phyloP scores from a whole-genome alignment of 2,329 filamentous ascomycete species.

The Ophiostoma pallidulum region DNA sequence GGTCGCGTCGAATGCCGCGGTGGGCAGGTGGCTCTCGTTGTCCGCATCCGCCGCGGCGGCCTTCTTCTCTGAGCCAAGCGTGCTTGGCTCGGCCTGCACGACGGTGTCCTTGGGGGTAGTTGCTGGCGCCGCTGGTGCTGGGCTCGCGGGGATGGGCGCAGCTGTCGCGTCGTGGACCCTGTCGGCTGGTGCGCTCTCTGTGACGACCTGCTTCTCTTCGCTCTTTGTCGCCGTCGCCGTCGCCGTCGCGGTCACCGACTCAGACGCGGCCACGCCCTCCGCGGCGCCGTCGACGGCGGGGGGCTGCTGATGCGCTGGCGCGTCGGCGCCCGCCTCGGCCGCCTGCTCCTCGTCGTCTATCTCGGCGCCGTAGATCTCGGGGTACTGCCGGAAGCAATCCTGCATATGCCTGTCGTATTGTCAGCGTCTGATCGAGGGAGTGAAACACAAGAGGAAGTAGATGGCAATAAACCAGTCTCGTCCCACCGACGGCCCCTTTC shows the following conservation, averaged over 20 bases:
- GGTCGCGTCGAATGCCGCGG: slow-evolving; percentile 25
- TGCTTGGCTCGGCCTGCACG: not conserved
- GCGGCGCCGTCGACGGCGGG: slow-evolving; percentile 17
- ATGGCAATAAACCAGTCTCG: too few species aligned
- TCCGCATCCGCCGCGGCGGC: not conserved
- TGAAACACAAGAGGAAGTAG: too few species aligned
- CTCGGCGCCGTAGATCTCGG: slow-evolving; percentile 86
- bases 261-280: slow-evolving; percentile 21
- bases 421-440: slow-evolving; percentile 6
- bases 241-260: too few species aligned
- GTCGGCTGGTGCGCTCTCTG: too few species aligned
- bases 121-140: not conserved
- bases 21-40: slow-evolving; percentile 17
- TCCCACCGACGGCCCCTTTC: too few species aligned
- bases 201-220: not conserved
- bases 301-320: slow-evolving; percentile 18
- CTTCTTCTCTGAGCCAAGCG: not conserved
- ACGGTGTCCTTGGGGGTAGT: slow-evolving; percentile 4
- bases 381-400: slow-evolving; percentile 87
- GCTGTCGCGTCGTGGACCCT: not conserved
- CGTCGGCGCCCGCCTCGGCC: slow-evolving; percentile 12
- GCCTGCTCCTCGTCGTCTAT: slow-evolving; percentile 62
- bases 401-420: slow-evolving; percentile 71
- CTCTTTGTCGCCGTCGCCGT: slow-evolving; percentile 8
- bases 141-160: not conserved